Conservation (phyloP, 2,329 filamentous ascomycete genomes). For the Albophoma yamanashiensis region DNA sequence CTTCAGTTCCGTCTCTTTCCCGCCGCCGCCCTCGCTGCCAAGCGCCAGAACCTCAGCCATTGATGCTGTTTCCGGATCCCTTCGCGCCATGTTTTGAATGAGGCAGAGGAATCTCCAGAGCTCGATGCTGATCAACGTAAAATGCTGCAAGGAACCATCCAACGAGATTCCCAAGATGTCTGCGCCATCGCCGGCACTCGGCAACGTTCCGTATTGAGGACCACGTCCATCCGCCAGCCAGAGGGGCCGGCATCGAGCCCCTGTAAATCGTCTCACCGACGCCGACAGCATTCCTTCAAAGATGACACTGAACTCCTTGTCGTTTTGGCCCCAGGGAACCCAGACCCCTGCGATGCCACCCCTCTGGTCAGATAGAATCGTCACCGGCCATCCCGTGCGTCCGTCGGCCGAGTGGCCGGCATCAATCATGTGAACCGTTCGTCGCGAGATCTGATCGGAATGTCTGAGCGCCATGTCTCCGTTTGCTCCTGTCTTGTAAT, state of each 20-base stretch:
- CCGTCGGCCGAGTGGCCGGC: conserved; percentile 22
- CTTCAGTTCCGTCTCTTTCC: conserved; percentile 8
- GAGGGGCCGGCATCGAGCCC: conserved; percentile 38
- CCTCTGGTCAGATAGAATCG: conserved; percentile 36
- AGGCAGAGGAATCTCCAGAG: conserved; percentile 62
- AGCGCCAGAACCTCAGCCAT: neutral
- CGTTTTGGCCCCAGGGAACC: conserved; percentile 31
- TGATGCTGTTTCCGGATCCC: conserved; percentile 36
- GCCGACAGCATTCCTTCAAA: conserved; percentile 46
- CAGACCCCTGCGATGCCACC: conserved; percentile 39
- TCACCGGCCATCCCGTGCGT: conserved; percentile 25
- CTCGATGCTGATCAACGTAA: conserved; percentile 51
- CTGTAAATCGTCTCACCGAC: conserved; percentile 46
- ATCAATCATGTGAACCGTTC: conserved; percentile 34
- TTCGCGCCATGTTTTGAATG: conserved; percentile 56
- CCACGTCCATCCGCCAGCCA: conserved; percentile 30
- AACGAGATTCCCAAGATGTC: conserved; percentile 56
- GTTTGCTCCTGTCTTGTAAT: conserved; percentile 28
- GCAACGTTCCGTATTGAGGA: conserved; percentile 29
- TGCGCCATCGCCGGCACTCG: conserved; percentile 30
- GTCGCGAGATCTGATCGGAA: conserved; percentile 33
- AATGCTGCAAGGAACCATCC: conserved; percentile 59
- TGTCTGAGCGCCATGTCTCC: conserved; percentile 29
- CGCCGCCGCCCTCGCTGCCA: conserved; percentile 3
- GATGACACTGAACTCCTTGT: conserved; percentile 31